Evolutionary conservation across 225 moss, liverwort and hornwort species (phyloP).

Genomic region (Sphagnum tenellum): DNA sequence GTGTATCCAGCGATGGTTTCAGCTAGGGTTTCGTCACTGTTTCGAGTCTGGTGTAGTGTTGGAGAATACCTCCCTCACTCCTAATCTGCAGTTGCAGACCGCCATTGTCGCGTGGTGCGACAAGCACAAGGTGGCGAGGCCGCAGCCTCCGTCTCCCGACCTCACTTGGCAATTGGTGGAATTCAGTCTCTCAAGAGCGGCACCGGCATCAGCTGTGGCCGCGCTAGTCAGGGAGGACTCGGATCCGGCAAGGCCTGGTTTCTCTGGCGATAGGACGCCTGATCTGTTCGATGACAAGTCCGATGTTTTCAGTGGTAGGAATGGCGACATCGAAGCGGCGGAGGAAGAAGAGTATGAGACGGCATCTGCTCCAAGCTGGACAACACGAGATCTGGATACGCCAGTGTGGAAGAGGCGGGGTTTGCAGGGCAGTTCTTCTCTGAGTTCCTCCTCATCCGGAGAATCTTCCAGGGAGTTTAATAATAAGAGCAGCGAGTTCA

Average conservation of each 20-base stretch:
- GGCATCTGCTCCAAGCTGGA: conserved; percentile 20
- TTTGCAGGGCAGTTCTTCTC: conserved; percentile 8
- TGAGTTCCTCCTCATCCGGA: too few species aligned
- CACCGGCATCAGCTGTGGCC: conserved; percentile 15
- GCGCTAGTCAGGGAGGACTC: conserved; percentile 15
- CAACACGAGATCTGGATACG: conserved; percentile 9
- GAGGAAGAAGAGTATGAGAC: conserved; percentile 10
- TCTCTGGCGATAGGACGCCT: conserved; percentile 8
- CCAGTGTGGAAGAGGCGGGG: conserved; percentile 28
- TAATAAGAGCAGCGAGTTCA: conserved; percentile 14
- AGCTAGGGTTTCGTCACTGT: conserved; percentile 15
- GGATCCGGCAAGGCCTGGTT: conserved; percentile 18
- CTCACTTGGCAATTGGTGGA: conserved; percentile 24
- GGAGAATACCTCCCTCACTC: conserved; percentile 32
- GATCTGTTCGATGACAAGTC: not conserved
- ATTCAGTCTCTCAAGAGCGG: conserved; percentile 11
- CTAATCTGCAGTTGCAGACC: conserved; percentile 34
- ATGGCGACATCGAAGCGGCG: conserved; percentile 16
- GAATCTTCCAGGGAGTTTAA: conserved; percentile 7
- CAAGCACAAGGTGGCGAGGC: conserved; percentile 26
- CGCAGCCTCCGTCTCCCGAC: conserved; percentile 28
- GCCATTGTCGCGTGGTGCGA: conserved; percentile 46
- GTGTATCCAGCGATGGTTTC: conserved; percentile 3
- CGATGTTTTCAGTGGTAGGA: conserved; percentile 3
- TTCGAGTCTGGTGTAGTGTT: conserved; percentile 33